Conservation (phyloP, 2,329 filamentous ascomycete genomes). For the Colletotrichum lini region DNA sequence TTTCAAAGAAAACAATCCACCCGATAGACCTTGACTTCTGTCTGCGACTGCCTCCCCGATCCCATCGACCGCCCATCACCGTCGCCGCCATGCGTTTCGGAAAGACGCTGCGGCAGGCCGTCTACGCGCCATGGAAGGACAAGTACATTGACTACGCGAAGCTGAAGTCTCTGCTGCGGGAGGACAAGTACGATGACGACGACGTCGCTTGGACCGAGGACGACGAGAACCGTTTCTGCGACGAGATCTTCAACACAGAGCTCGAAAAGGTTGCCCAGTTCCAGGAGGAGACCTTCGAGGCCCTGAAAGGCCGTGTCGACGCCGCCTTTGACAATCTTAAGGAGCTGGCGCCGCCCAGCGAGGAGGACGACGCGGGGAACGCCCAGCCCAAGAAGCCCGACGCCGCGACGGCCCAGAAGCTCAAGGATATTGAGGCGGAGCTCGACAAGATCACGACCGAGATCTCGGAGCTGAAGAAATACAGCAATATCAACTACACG, state of each 20-base stretch:
- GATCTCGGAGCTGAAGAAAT: conserved; percentile 93
- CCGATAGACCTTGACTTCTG: neutral
- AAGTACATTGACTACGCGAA: conserved; percentile 97
- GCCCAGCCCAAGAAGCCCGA: conserved; percentile 67
- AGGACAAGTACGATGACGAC: conserved; percentile 75
- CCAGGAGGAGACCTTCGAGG: conserved; percentile 82
- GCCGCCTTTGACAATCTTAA: conserved; percentile 78
- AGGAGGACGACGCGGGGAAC: conserved; percentile 60
- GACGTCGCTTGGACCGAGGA: conserved; percentile 87
- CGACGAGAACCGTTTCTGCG: conserved; percentile 93
- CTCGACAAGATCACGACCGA: conserved; percentile 91
- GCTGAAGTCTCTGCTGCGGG: conserved; percentile 89
- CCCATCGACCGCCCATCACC: conserved; percentile 20
- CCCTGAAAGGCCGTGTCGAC: conserved; percentile 68
- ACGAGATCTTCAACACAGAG: conserved; percentile 94
- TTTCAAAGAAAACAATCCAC: neutral
- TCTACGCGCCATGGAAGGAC: conserved; percentile 90
- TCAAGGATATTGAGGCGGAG: conserved; percentile 82
- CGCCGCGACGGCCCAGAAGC: conserved; percentile 60
- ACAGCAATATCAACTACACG: conserved; percentile 96
- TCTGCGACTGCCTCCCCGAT: neutral
- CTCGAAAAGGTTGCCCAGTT: conserved; percentile 95
- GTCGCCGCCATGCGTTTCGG: conserved; percentile 86
- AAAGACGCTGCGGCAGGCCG: conserved; percentile 83
- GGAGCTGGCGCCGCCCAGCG: conserved; percentile 74